Evolutionary conservation across 2,329 filamentous ascomycete species (phyloP).

Genomic region (Phialophora chinensis): DNA sequence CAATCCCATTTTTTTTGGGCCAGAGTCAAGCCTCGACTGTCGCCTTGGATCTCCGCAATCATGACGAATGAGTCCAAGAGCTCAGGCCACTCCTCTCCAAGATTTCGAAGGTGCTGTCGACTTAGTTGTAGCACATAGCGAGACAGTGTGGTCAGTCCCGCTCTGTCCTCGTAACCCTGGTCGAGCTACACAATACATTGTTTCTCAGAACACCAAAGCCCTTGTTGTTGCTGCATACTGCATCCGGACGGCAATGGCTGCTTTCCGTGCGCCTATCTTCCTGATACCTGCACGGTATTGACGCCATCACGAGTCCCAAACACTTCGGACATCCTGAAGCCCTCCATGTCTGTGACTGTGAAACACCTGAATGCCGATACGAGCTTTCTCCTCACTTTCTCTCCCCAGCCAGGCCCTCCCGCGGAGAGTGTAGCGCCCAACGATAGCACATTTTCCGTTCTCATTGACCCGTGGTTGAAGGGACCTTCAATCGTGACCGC

Average conservation of each 20-base stretch:
- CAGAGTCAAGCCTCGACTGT: slow-evolving; percentile 12
- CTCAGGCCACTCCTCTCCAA: not conserved
- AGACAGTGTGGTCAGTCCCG: not conserved
- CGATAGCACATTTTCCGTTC: slow-evolving; percentile 61
- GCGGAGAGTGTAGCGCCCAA: slow-evolving; percentile 26
- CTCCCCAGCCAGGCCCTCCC: slow-evolving; percentile 28
- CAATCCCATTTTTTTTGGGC: not conserved
- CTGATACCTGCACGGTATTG: not conserved
- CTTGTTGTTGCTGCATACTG: not conserved
- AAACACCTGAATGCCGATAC: slow-evolving; percentile 43
- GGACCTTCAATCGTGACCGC: slow-evolving; percentile 67
- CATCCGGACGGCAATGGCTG: not conserved
- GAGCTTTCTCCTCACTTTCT: slow-evolving; percentile 45
- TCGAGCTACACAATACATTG: not conserved
- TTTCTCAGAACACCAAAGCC: not conserved
- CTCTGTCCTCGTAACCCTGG: not conserved
- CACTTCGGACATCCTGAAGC: not conserved
- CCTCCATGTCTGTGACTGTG: slow-evolving; percentile 37
- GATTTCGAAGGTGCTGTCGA: not conserved
- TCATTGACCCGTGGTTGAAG: slow-evolving; percentile 74
- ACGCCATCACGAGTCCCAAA: not conserved
- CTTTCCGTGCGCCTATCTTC: not conserved
- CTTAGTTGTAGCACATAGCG: too few species aligned
- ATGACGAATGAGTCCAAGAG: not conserved
- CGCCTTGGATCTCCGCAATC: not conserved